A percentile compares a stretch with the other conserved stretches of the same genome.
phyloP scores from a whole-genome alignment of 768 basidiomycete genomes.

The Epithele typhae region DNA sequence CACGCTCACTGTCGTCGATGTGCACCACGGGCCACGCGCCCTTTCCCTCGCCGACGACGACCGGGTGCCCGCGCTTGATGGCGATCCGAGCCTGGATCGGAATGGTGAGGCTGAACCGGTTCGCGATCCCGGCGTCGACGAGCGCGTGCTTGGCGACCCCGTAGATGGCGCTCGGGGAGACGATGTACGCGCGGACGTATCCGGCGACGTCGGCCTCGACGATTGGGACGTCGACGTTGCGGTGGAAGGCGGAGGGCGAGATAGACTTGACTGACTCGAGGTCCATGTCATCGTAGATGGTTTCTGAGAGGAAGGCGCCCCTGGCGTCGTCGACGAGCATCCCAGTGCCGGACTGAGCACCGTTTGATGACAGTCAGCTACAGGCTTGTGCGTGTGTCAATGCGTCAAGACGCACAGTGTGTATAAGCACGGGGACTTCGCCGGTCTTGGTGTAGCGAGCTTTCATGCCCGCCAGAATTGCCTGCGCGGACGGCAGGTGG shows the following conservation, averaged over 20 bases:
- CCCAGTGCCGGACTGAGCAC: conserved; percentile 25
- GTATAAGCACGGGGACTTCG: conserved; percentile 46
- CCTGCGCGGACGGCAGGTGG: conserved; percentile 37
- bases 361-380: too few relatives aligned
- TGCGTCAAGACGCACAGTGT: conserved; percentile 52
- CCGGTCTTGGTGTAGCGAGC: conserved; percentile 39
- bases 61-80: conserved; percentile 44
- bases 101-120: conserved; percentile 49
- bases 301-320: conserved; percentile 36
- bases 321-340: conserved; percentile 40
- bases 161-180: conserved; percentile 57
- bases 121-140: conserved; percentile 47
- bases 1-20: conserved; percentile 49
- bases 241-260: conserved; percentile 42
- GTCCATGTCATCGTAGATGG: conserved; percentile 48
- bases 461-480: conserved; percentile 51
- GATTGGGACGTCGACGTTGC: conserved; percentile 44
- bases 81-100: conserved; percentile 42
- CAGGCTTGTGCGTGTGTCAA: too few relatives aligned
- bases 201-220: conserved; percentile 47
- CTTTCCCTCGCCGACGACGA: conserved; percentile 51
- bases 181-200: conserved; percentile 47
- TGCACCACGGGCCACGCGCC: conserved; percentile 60
- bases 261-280: conserved; percentile 41
- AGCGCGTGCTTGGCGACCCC: conserved; percentile 46